Conservation (phyloP, 352 stramenopile genomes). For the Phytophthora sojae region DNA sequence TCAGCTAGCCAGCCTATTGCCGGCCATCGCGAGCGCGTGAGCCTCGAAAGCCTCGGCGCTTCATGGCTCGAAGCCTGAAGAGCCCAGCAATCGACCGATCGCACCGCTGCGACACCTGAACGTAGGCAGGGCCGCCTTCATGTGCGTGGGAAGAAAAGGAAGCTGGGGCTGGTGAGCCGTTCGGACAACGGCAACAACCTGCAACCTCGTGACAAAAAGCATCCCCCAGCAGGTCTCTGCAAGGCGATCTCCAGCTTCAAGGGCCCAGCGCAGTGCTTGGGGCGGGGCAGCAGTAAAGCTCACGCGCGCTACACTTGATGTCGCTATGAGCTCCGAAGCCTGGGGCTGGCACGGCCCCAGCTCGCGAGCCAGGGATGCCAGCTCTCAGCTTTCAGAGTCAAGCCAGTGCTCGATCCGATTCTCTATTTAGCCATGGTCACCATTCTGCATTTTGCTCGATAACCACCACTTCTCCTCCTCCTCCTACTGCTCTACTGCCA, state of each 20-base stretch:
- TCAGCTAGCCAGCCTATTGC: background rate
- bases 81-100: slow-evolving; percentile 26
- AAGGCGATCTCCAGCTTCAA: background rate
- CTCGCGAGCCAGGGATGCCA: too few species aligned
- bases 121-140: slow-evolving; percentile 25
- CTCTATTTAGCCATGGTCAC: background rate
- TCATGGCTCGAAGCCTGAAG: background rate
- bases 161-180: background rate
- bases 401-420: too few species aligned
- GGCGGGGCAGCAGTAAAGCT: slow-evolving; percentile 2
- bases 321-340: background rate
- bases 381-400: too few species aligned
- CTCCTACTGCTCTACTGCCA: background rate
- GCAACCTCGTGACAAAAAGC: slow-evolving; percentile 13
- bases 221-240: slow-evolving; percentile 6
- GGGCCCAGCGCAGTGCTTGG: too few species aligned
- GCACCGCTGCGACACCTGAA: slow-evolving; percentile 20
- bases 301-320: slow-evolving; percentile 15
- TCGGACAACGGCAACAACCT: slow-evolving; percentile 11
- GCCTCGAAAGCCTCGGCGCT: background rate
- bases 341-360: slow-evolving; percentile 1
- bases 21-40: background rate
- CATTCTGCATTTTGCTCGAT: slow-evolving; percentile 24
- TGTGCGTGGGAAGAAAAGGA: slow-evolving; percentile 25
- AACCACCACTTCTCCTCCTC: background rate